These are phyloP conservation scores for Leccinum variicolor DNA, from an alignment of 768 basidiomycete species.

Conservation along the genomic window DNA sequence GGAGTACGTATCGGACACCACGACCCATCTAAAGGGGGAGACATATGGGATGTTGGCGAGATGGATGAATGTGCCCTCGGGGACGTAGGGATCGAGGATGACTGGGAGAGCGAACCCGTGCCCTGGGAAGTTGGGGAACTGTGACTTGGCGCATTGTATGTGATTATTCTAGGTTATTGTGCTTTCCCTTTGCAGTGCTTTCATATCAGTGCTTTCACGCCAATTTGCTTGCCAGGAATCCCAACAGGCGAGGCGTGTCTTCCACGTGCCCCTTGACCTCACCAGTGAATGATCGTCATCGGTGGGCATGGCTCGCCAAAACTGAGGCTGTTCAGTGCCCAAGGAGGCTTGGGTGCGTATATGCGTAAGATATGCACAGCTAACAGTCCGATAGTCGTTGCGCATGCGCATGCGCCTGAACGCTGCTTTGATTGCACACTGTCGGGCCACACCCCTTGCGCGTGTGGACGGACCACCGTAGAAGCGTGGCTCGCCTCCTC, in stretches of 20 bases:
- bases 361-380: conserved; percentile 11
- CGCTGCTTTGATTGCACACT: conserved; percentile 15
- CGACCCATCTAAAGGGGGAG: conserved; percentile 61
- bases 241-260: conserved; percentile 18
- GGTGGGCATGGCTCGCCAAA: conserved; percentile 1
- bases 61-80: conserved; percentile 36
- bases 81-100: conserved; percentile 52
- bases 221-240: conserved; percentile 20
- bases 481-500: conserved; percentile 27
- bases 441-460: conserved; percentile 23
- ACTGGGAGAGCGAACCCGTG: conserved; percentile 79
- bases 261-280: conserved; percentile 21
- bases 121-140: conserved; percentile 81
- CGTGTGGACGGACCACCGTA: conserved; percentile 26
- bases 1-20: conserved; percentile 54
- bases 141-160: conserved; percentile 37
- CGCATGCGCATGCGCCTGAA: neutral
- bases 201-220: conserved; percentile 30
- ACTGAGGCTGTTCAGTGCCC: conserved; percentile 12
- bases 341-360: conserved; percentile 12
- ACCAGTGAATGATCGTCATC: neutral
- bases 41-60: conserved; percentile 78
- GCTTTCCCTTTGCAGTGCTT: conserved; percentile 31
- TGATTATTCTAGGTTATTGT: conserved; percentile 23
- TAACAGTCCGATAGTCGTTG: conserved; percentile 8